Evolutionary conservation across 2,329 filamentous ascomycete species (phyloP).

Genomic region (Teratosphaeria epicoccoides): DNA sequence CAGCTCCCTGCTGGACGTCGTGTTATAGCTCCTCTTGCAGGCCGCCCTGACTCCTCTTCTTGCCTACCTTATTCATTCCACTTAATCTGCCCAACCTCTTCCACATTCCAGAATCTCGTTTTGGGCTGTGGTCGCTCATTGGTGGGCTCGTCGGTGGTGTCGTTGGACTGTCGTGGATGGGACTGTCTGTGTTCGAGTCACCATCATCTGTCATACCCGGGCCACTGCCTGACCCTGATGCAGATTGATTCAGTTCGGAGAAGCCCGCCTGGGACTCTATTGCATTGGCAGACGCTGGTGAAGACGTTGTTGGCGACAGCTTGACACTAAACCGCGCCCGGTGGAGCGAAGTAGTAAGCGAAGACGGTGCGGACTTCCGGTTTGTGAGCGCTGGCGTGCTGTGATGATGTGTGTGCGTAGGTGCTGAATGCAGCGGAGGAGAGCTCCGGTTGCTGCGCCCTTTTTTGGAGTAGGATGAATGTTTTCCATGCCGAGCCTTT

Average conservation of each 20-base stretch:
- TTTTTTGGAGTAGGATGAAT: constrained; percentile 11
- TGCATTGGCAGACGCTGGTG: constrained; percentile 12
- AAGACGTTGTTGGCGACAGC: constrained; percentile 23
- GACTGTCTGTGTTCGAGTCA: constrained; percentile 45
- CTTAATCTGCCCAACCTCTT: constrained; percentile 29
- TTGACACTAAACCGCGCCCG: constrained; percentile 25
- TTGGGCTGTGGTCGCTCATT: constrained; percentile 27
- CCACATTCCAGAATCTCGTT: constrained; percentile 29
- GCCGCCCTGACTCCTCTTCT: constrained; percentile 25
- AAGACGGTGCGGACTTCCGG: constrained; percentile 26
- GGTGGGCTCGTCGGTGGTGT: constrained; percentile 67
- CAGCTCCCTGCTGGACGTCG: not conserved
- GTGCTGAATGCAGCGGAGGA: constrained; percentile 21
- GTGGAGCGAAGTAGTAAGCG: constrained; percentile 21
- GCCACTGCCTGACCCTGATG: constrained; percentile 30
- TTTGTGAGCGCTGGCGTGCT: constrained; percentile 9
- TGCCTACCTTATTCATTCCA: constrained; percentile 24
- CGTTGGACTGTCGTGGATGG: constrained; percentile 45
- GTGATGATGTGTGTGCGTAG: constrained; percentile 19
- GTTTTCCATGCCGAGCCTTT: constrained; percentile 27
- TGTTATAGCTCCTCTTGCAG: constrained; percentile 14
- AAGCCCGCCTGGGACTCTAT: constrained; percentile 5
- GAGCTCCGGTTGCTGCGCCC: constrained; percentile 22
- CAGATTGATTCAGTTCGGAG: constrained; percentile 19
- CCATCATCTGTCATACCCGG: constrained; percentile 54